phyloP scores from a whole-genome alignment of 2,329 filamentous ascomycete species.

The Colletotrichum sp. region DNA sequence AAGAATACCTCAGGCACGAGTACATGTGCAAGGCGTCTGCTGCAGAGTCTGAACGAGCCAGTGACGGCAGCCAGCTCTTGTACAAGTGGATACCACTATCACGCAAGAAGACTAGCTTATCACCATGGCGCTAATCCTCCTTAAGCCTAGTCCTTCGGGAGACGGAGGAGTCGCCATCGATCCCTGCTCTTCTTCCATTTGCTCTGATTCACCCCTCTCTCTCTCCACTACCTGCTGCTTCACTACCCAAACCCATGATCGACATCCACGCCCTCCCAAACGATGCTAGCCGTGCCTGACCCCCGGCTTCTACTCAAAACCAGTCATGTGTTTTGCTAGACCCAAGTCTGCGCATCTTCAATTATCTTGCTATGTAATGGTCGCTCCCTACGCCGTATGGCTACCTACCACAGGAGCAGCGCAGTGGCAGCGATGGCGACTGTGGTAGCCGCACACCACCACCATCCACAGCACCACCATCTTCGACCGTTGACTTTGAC shows the following conservation, averaged over 20 bases:
- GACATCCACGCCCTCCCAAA: slow-evolving; percentile 11
- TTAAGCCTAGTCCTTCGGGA: background rate
- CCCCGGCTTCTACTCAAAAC: slow-evolving; percentile 4
- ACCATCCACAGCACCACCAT: background rate
- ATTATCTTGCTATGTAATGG: background rate
- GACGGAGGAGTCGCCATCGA: background rate
- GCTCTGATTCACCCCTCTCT: background rate
- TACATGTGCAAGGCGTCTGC: background rate
- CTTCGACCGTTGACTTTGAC: background rate
- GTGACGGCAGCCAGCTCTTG: background rate
- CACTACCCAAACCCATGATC: slow-evolving; percentile 17
- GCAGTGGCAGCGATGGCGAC: background rate
- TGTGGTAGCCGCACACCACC: background rate
- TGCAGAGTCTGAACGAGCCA: slow-evolving; percentile 1
- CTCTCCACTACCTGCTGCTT: background rate
- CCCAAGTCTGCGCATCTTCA: background rate
- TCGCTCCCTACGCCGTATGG: background rate
- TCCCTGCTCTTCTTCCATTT: background rate
- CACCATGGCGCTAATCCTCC: background rate
- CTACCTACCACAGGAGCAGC: background rate
- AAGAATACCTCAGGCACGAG: slow-evolving; percentile 15
- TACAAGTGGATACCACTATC: background rate
- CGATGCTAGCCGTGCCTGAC: slow-evolving; percentile 5
- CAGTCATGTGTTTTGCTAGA: slow-evolving; percentile 6
- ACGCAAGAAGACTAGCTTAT: background rate